Evolutionary conservation across 768 basidiomycete species (phyloP).

Genomic region (Fistulinella prunicolor): DNA sequence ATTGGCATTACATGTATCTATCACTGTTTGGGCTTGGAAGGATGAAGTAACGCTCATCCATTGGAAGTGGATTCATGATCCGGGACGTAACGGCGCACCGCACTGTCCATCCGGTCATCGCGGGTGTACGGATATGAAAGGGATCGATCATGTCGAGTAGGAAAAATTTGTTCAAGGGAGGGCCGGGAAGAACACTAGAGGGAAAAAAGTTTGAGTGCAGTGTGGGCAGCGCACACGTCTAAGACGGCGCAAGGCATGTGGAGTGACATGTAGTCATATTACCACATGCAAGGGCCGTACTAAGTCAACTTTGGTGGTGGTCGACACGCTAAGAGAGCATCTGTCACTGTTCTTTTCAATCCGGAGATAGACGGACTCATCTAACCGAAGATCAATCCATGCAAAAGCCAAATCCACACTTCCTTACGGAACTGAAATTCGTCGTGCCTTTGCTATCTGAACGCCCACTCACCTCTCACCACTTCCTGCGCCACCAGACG

Average conservation of each 20-base stretch:
- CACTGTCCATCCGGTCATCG: slow-evolving; percentile 26
- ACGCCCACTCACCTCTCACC: no score
- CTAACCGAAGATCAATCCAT: slow-evolving; percentile 29
- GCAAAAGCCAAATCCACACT: slow-evolving; percentile 33
- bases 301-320: slow-evolving; percentile 11
- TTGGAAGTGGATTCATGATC: slow-evolving; percentile 27
- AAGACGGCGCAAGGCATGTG: slow-evolving; percentile 3
- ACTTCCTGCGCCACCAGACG: slow-evolving; percentile 5
- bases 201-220: neutral
- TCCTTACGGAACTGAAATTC: slow-evolving; percentile 31
- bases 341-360: slow-evolving; percentile 5
- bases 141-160: slow-evolving; percentile 15
- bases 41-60: slow-evolving; percentile 10
- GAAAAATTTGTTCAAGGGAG: slow-evolving; percentile 22
- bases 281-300: slow-evolving; percentile 18
- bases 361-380: slow-evolving; percentile 34
- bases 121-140: slow-evolving; percentile 34
- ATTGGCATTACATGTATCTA: slow-evolving; percentile 13
- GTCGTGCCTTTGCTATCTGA: slow-evolving; percentile 20
- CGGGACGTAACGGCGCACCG: slow-evolving; percentile 25
- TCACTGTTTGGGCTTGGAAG: slow-evolving; percentile 6
- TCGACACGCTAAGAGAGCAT: slow-evolving; percentile 7
- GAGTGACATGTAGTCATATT: slow-evolving; percentile 1
- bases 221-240: slow-evolving; percentile 5
- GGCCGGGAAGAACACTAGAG: slow-evolving; percentile 1